Percentiles rank a stretch among this genome's conserved stretches.
Evolutionary conservation across 129 eudicot genomes (phyloP).

Genomic region (Calendula officinalis): DNA sequence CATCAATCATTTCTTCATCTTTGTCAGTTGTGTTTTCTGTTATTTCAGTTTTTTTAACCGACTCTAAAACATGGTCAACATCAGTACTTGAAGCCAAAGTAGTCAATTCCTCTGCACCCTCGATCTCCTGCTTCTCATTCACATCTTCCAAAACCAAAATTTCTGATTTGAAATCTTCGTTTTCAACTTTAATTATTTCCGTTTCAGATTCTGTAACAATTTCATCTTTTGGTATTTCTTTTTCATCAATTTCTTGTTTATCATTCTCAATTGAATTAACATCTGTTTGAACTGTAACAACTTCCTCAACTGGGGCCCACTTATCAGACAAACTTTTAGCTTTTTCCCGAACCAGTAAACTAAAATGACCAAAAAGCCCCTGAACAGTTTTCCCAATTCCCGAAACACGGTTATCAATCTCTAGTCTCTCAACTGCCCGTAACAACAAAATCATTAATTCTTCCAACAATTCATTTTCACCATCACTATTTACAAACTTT

Average conservation of each 20-base stretch:
- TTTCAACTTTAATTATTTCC: constrained; percentile 24
- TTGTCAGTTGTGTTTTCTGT: constrained; percentile 26
- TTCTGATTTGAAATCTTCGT: constrained; percentile 15
- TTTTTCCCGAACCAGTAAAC: constrained; percentile 44
- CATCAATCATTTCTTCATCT: constrained; percentile 39
- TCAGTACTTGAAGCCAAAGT: constrained; percentile 32
- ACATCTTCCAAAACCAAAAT: constrained; percentile 27
- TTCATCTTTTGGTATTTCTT: constrained; percentile 25
- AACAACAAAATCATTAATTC: constrained; percentile 57
- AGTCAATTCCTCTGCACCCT: constrained; percentile 13
- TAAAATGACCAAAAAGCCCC: constrained; percentile 49
- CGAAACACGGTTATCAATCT: constrained; percentile 37
- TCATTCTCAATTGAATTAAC: constrained; percentile 14
- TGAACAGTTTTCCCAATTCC: constrained; percentile 54
- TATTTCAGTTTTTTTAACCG: constrained; percentile 25
- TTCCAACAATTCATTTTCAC: constrained; percentile 40
- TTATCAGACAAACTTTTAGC: constrained; percentile 55
- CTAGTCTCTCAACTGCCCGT: constrained; percentile 56
- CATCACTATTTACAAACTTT: constrained; percentile 30
- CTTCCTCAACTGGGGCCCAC: constrained; percentile 38
- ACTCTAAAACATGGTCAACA: constrained; percentile 26
- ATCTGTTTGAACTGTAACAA: constrained; percentile 29
- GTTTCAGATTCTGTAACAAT: constrained; percentile 14
- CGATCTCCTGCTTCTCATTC: constrained; percentile 35
- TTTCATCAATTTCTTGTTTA: constrained; percentile 20